phyloP scores from a whole-genome alignment of 345 rosid genomes.

The Capsella bursapastoris region DNA sequence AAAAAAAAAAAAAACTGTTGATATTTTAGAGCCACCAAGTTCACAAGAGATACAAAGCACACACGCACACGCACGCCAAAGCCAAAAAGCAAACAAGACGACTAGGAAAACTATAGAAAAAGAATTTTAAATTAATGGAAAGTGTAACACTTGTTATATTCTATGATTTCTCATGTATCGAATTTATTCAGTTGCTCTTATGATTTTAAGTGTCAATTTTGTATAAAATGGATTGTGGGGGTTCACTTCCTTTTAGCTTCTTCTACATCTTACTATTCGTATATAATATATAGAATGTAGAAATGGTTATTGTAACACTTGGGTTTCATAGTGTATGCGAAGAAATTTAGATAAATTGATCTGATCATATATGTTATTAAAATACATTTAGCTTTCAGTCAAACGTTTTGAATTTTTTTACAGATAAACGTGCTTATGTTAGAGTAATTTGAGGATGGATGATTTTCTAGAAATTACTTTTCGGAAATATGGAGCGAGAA shows the following conservation, averaged over 20 bases:
- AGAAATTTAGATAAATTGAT: no score
- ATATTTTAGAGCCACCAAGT: slow-evolving; percentile 24
- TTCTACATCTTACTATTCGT: not conserved
- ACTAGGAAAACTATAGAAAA: not conserved
- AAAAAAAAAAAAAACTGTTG: not conserved
- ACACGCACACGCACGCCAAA: not conserved
- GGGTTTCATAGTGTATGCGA: no score
- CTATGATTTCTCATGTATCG: slow-evolving; percentile 14
- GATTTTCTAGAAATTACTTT: no score
- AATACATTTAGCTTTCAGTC: no score
- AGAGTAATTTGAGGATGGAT: no score
- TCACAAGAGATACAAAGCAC: not conserved
- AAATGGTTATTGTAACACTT: not conserved
- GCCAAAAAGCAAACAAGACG: slow-evolving; percentile 18
- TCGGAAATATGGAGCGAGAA: no score
- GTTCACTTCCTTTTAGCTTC: not conserved
- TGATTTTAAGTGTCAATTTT: slow-evolving; percentile 30
- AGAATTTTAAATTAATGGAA: not conserved
- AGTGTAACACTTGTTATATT: not conserved
- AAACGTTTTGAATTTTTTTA: no score
- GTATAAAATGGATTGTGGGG: not conserved
- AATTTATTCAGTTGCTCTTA: slow-evolving; percentile 25
- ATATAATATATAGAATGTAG: not conserved
- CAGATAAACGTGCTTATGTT: no score
- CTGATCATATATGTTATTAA: no score